Conservation (phyloP, 768 basidiomycete genomes). For the Mycena belliarum region DNA sequence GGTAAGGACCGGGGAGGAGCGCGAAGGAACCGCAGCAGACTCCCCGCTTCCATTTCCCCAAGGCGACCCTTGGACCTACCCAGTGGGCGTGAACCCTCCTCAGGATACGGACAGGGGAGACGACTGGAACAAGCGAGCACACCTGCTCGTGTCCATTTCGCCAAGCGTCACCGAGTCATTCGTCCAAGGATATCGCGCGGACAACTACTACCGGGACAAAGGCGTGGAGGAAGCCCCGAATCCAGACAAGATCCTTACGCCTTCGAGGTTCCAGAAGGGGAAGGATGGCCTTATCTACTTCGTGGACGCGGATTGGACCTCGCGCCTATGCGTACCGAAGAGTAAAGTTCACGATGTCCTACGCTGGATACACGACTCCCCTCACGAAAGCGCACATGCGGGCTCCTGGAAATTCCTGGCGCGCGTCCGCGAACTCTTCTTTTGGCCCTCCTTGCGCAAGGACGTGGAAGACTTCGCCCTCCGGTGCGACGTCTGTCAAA, state of each 20-base stretch:
- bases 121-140: too few relatives aligned
- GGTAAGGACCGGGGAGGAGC: too few relatives aligned
- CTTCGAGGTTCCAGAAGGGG: not conserved
- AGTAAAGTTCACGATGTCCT: conserved; percentile 16
- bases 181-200: too few relatives aligned
- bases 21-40: too few relatives aligned
- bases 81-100: too few relatives aligned
- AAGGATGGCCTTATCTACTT: conserved; percentile 7
- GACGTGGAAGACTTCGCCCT: not conserved
- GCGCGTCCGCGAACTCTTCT: not conserved
- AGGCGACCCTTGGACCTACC: too few relatives aligned
- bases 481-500: conserved; percentile 2
- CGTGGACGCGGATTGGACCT: not conserved
- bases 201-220: not conserved
- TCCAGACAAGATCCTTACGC: not conserved
- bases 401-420: not conserved
- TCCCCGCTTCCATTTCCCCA: too few relatives aligned
- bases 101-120: too few relatives aligned
- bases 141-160: too few relatives aligned
- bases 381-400: not conserved
- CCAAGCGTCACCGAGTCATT: too few relatives aligned
- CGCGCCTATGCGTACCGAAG: conserved; percentile 2
- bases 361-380: not conserved
- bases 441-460: not conserved
- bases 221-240: not conserved